Conservation (phyloP, 306 rosid species). For the Begonia peltatifolia region DNA sequence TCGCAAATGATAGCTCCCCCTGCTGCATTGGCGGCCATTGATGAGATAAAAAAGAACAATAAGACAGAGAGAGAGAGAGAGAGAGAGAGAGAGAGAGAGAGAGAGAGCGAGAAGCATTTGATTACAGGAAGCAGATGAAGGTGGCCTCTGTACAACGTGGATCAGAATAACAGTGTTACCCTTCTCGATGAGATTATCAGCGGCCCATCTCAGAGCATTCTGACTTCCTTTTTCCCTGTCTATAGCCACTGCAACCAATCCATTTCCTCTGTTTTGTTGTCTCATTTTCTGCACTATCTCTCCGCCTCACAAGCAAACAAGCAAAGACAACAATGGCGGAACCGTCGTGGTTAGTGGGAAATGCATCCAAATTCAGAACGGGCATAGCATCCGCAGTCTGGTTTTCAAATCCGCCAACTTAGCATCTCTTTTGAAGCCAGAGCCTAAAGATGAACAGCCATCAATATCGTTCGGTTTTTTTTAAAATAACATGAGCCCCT, state of each 20-base stretch:
- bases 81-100: slow-evolving; percentile 1
- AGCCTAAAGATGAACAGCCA: too few relatives aligned
- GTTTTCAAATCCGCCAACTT: too few relatives aligned
- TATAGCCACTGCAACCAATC: slow-evolving; percentile 66
- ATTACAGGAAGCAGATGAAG: slow-evolving; percentile 20
- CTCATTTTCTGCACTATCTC: too few relatives aligned
- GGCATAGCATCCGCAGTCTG: too few relatives aligned
- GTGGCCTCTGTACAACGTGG: slow-evolving; percentile 39
- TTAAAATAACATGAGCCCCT: too few relatives aligned
- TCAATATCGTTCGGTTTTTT: too few relatives aligned
- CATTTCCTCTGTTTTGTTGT: slow-evolving; percentile 34
- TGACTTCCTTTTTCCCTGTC: slow-evolving; percentile 82
- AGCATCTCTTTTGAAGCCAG: too few relatives aligned
- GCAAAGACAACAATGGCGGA: too few relatives aligned
- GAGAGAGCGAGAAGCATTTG: slow-evolving; percentile 6
- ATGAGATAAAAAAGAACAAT: not conserved
- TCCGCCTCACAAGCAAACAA: too few relatives aligned
- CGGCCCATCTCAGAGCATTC: slow-evolving; percentile 76
- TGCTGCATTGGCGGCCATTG: slow-evolving; percentile 14
- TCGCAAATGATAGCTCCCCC: slow-evolving; percentile 49
- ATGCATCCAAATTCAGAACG: too few relatives aligned
- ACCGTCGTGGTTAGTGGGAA: too few relatives aligned
- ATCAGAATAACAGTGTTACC: slow-evolving; percentile 65
- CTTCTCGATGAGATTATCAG: slow-evolving; percentile 42
- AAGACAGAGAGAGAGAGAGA: slow-evolving; percentile 2